phyloP scores from a whole-genome alignment of 2,329 filamentous ascomycete genomes.

The Aspergillus calidoustus region DNA sequence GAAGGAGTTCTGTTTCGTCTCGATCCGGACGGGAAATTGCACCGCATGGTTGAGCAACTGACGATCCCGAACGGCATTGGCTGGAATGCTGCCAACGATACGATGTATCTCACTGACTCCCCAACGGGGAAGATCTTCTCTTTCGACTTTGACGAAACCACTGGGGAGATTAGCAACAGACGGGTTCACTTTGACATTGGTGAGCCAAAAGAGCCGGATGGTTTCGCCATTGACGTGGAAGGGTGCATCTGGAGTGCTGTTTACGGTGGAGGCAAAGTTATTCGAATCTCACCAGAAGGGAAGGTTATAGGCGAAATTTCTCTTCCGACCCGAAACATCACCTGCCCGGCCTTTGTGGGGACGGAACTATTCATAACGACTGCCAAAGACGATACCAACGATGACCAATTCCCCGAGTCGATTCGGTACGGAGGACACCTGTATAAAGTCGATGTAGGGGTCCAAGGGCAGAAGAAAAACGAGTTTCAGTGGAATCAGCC shows the following conservation, averaged over 20 bases:
- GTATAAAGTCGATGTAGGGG: constrained; percentile 78
- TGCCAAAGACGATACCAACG: constrained; percentile 70
- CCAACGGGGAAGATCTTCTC: constrained; percentile 71
- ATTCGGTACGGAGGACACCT: constrained; percentile 70
- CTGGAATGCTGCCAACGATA: constrained; percentile 74
- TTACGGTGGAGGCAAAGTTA: constrained; percentile 76
- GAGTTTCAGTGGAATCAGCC: constrained; percentile 61
- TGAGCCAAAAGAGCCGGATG: constrained; percentile 72
- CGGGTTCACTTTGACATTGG: constrained; percentile 74
- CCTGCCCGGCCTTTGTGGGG: constrained; percentile 80
- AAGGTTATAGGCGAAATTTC: constrained; percentile 74
- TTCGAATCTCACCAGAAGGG: constrained; percentile 73
- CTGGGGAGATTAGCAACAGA: constrained; percentile 68
- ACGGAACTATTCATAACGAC: constrained; percentile 78
- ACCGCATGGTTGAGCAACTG: constrained; percentile 65
- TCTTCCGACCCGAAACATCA: constrained; percentile 78
- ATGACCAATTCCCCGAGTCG: constrained; percentile 62
- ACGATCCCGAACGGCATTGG: constrained; percentile 84
- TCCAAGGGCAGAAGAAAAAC: constrained; percentile 66
- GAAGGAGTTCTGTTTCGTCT: constrained; percentile 76
- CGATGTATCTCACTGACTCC: constrained; percentile 83
- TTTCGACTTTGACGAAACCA: constrained; percentile 72
- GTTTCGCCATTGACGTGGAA: constrained; percentile 80
- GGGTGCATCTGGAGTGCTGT: constrained; percentile 89
- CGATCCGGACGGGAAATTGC: constrained; percentile 63